Conservation (phyloP, 164 flowering plant genomes). For the Tetrastigma voinierianum region DNA sequence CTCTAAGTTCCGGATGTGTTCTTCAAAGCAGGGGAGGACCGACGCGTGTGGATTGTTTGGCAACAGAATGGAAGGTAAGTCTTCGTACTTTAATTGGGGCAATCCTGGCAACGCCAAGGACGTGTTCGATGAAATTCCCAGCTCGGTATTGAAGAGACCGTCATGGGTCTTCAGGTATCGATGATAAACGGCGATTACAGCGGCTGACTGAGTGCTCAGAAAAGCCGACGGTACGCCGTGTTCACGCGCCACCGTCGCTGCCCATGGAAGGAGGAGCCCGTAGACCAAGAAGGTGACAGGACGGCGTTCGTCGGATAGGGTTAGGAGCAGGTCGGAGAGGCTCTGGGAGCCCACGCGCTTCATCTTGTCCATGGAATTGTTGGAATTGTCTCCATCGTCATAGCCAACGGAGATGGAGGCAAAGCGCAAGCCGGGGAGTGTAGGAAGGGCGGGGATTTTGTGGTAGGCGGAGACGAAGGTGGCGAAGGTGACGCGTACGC, state of each 20-base stretch:
- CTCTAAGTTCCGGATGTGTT: slow-evolving; percentile 4
- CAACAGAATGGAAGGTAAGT: slow-evolving; percentile 18
- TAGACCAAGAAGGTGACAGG: slow-evolving; percentile 11
- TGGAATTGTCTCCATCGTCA: slow-evolving; percentile 10
- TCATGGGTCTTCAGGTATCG: slow-evolving; percentile 7
- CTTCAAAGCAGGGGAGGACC: neutral
- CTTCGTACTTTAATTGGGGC: slow-evolving; percentile 6
- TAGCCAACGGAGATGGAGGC: slow-evolving; percentile 18
- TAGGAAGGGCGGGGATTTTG: neutral
- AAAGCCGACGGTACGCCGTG: slow-evolving; percentile 11
- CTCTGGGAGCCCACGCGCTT: slow-evolving; percentile 9
- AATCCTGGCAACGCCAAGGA: slow-evolving; percentile 9
- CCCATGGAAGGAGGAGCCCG: slow-evolving; percentile 12
- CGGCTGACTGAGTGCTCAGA: slow-evolving; percentile 14
- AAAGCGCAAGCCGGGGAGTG: slow-evolving; percentile 4
- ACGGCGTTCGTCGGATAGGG: neutral
- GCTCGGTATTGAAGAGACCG: neutral
- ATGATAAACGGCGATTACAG: slow-evolving; percentile 13
- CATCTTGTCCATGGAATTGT: neutral
- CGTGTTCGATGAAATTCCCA: neutral
- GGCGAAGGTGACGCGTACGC: slow-evolving; percentile 16
- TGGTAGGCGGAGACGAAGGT: slow-evolving; percentile 3
- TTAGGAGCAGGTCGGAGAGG: neutral
- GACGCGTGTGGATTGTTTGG: neutral
- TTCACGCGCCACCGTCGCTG: slow-evolving; percentile 10